Percentiles rank a stretch among this genome's conserved stretches.
Evolutionary conservation across 2,329 filamentous ascomycete genomes (phyloP).

Genomic region (Claviceps africana): DNA sequence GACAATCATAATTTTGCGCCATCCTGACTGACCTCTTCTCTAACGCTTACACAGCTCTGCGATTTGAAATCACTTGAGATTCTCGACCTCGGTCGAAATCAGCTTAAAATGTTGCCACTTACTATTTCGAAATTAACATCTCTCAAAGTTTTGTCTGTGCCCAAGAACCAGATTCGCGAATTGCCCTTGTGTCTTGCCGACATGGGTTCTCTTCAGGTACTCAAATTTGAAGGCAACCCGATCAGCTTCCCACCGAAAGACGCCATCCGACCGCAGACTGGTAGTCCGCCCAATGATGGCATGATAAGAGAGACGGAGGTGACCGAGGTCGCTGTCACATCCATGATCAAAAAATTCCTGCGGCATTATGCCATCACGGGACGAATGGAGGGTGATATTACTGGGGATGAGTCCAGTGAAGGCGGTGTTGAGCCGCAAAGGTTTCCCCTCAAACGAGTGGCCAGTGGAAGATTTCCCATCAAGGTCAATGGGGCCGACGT

Average conservation of each 20-base stretch:
- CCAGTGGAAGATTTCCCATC: constrained; percentile 53
- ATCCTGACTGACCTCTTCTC: constrained; percentile 11
- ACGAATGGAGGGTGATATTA: constrained; percentile 40
- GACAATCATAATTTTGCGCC: not conserved
- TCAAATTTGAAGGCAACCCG: constrained; percentile 83
- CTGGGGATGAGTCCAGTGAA: constrained; percentile 53
- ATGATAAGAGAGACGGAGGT: constrained; percentile 45
- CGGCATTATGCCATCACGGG: constrained; percentile 38
- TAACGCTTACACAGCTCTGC: constrained; percentile 49
- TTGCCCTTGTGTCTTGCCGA: constrained; percentile 74
- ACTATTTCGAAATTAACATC: constrained; percentile 71
- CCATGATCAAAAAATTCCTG: constrained; percentile 48
- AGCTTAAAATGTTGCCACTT: constrained; percentile 60
- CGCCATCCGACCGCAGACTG: constrained; percentile 44
- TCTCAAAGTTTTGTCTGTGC: constrained; percentile 76
- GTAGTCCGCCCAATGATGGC: constrained; percentile 41
- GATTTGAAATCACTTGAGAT: constrained; percentile 80
- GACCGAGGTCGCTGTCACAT: constrained; percentile 44
- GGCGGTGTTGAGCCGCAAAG: constrained; percentile 62
- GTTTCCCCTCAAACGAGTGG: constrained; percentile 46
- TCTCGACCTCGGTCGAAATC: constrained; percentile 81
- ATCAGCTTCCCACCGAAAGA: constrained; percentile 66
- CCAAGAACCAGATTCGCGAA: constrained; percentile 74
- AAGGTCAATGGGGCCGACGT: constrained; percentile 63
- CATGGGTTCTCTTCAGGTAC: constrained; percentile 75